phyloP scores from a whole-genome alignment of 257 asterid species.

The Phtheirospermum japonicum region DNA sequence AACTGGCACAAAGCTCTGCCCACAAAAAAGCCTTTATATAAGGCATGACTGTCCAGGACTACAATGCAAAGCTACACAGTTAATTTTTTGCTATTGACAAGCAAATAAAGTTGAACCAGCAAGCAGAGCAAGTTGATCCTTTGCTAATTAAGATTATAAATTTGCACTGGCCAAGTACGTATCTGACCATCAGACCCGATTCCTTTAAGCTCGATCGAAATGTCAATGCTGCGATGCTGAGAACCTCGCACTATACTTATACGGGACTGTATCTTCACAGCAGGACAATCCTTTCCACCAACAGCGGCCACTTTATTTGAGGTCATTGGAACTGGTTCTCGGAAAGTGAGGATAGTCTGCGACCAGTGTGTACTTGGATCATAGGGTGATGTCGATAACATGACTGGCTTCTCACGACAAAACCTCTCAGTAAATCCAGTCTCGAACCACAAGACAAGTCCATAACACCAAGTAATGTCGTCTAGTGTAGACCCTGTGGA shows the following conservation, averaged over 20 bases:
- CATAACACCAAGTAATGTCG: constrained; percentile 57
- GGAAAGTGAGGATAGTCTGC: constrained; percentile 81
- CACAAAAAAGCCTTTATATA: too few relatives aligned
- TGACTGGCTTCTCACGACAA: constrained; percentile 72
- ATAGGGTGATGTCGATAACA: constrained; percentile 85
- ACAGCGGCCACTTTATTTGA: constrained; percentile 35
- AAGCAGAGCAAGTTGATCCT: background rate
- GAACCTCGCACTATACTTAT: constrained; percentile 71
- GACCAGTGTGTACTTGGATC: constrained; percentile 86
- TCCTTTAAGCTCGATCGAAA: constrained; percentile 77
- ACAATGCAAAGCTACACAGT: too few relatives aligned
- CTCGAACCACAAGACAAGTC: constrained; percentile 89
- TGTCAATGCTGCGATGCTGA: constrained; percentile 87
- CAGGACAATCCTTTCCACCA: constrained; percentile 67
- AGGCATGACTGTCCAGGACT: too few relatives aligned
- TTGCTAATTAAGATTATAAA: constrained; percentile 48
- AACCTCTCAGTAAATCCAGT: constrained; percentile 80
- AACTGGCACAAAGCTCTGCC: too few relatives aligned
- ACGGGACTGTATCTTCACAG: constrained; percentile 57
- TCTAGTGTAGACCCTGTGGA: constrained; percentile 26
- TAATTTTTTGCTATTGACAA: too few relatives aligned
- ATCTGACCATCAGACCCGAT: constrained; percentile 46
- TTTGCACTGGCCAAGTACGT: constrained; percentile 66
- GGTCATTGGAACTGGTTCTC: constrained; percentile 76
- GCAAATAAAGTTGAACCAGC: too few relatives aligned